Evolutionary conservation across 805 yeast species (phyloP).

Genomic region (Candida odintsovae): DNA sequence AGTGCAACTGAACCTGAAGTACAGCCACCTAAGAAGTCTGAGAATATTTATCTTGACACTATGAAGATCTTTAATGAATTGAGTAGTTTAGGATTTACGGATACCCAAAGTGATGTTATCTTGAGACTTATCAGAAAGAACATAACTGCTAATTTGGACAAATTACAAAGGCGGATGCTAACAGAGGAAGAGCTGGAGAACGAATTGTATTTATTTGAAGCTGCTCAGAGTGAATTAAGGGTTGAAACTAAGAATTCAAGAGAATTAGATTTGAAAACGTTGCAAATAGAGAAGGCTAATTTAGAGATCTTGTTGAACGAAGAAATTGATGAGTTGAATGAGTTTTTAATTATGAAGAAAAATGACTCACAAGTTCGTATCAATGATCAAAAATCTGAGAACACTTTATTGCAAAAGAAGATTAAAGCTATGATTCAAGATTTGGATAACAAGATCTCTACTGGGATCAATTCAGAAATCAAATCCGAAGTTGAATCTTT

Average conservation of each 20-base stretch:
- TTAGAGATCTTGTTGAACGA: conserved; percentile 68
- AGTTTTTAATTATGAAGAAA: conserved; percentile 48
- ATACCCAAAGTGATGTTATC: conserved; percentile 54
- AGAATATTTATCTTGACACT: conserved; percentile 45
- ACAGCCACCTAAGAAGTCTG: background rate
- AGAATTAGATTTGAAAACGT: conserved; percentile 60
- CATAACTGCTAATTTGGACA: conserved; percentile 26
- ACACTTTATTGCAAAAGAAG: conserved; percentile 65
- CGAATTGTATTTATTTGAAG: conserved; percentile 82
- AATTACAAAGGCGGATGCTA: conserved; percentile 28
- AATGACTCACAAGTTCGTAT: conserved; percentile 80
- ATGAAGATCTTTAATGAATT: conserved; percentile 53
- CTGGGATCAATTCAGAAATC: conserved; percentile 74
- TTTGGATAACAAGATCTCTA: conserved; percentile 75
- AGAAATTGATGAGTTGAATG: conserved; percentile 72
- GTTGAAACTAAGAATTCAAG: conserved; percentile 73
- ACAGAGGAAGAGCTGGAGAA: conserved; percentile 70
- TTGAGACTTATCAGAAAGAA: conserved; percentile 37
- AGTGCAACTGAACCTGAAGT: background rate
- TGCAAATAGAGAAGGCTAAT: conserved; percentile 59
- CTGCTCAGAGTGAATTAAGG: conserved; percentile 82
- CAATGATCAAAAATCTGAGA: conserved; percentile 81
- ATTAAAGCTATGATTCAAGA: conserved; percentile 72
- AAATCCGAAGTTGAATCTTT: conserved; percentile 82
- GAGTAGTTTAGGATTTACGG: conserved; percentile 50